Evolutionary conservation across 148 eudicot genomes (phyloP).

Genomic region (Chenopodium album): DNA sequence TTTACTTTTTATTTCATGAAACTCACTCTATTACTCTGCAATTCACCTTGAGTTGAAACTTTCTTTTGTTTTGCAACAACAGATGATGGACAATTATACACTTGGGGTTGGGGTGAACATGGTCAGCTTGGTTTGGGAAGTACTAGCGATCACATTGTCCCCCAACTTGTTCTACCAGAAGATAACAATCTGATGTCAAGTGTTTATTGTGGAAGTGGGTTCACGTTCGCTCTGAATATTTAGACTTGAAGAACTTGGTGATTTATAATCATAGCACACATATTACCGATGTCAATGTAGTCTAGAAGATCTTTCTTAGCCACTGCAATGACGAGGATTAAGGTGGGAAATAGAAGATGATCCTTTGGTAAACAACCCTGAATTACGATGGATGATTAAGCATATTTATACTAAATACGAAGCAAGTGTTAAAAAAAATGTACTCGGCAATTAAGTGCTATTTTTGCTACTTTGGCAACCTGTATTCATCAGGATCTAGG

Average conservation of each 20-base stretch:
- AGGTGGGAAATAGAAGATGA: not conserved
- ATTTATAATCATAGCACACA: not conserved
- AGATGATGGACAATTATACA: slow-evolving; percentile 64
- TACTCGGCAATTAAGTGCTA: too few species aligned
- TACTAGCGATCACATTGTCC: slow-evolving; percentile 52
- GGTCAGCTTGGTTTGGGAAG: slow-evolving; percentile 93
- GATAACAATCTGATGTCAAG: slow-evolving; percentile 17
- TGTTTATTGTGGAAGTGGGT: slow-evolving; percentile 92
- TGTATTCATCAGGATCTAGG: not conserved
- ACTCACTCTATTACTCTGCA: not conserved
- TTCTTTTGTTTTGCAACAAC: slow-evolving; percentile 15
- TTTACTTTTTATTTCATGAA: not conserved
- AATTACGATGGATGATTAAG: not conserved
- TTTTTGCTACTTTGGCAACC: not conserved
- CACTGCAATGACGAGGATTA: not conserved
- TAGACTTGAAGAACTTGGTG: not conserved
- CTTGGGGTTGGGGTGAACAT: slow-evolving; percentile 99
- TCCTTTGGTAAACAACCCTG: not conserved
- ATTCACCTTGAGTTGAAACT: not conserved
- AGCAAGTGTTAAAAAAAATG: too few species aligned
- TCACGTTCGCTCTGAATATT: slow-evolving; percentile 46
- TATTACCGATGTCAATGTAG: not conserved
- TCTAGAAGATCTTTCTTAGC: not conserved
- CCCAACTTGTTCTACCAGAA: slow-evolving; percentile 52
- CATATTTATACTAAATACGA: too few species aligned